Evolutionary conservation across 1,139 yeast species (phyloP), one percentile per base, ranked within the genome.

Genomic region (Geotrichum europaeum): DNA sequence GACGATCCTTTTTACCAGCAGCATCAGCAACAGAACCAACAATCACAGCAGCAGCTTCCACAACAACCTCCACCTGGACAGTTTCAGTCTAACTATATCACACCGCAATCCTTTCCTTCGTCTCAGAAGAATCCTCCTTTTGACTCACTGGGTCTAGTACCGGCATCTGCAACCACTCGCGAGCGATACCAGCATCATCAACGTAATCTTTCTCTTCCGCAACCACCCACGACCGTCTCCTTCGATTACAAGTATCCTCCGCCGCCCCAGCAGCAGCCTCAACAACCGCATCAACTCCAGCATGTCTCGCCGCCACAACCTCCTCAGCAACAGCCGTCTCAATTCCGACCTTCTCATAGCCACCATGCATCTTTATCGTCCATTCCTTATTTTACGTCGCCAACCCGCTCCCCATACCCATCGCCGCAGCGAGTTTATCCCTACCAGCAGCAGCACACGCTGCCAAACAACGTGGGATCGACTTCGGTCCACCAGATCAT

Each of bases 171-270:
- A 4, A 9, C 56, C 32, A 66, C 64, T 49, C 53, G 65, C 9
- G 69, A 68, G n/a, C 55, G 67, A 49, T 65, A 62, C 51, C 65
- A 40, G 10, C 70, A n/a, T 55, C 71, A 67, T 58, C 69, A 68
- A 57, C 63, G 71, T 25, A 68, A 68, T 53, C 59, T 65, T 55
- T 68, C 71, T 3, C 57, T 67, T 49, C 72, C 69, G 10, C 70
- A 63, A 32, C 70, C 65, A 53, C 67, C 67, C 20, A 61, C 63
- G n/a, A 56, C 56, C 32, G 59, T 63, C 34, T 58, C 63, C 15
- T 60, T 65, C 2, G 68, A 65, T 30, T 63, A 64, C 59, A 66
- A 55, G 53, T 59, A 53, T 45, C 63, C 57, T n/a, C 65, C 59
- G n/a, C 63, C 63, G 53, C 68, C 62, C 60, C 66, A 45, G 60